A percentile compares a stretch with the other conserved stretches of the same genome.
Conservation (phyloP, 2,329 filamentous ascomycete species). For the Coniella lustricola region DNA sequence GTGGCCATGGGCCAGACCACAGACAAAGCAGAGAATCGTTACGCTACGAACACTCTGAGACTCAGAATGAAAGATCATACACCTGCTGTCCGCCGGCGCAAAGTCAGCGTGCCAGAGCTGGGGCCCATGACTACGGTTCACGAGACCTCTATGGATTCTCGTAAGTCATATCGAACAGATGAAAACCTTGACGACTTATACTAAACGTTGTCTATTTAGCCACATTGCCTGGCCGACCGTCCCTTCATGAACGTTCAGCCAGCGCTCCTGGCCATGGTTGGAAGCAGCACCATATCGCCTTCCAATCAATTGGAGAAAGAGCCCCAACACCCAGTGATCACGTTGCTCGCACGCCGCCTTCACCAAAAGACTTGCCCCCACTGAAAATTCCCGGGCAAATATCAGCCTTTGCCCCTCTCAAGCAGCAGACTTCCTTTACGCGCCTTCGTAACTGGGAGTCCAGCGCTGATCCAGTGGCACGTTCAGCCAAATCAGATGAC, state of each 20-base stretch:
- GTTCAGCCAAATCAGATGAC: conserved; percentile 36
- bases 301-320: background rate
- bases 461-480: conserved; percentile 32
- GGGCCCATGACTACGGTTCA: conserved; percentile 64
- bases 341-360: conserved; percentile 32
- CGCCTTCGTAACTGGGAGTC: conserved; percentile 41
- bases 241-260: conserved; percentile 57
- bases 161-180: conserved; percentile 38
- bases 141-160: conserved; percentile 62
- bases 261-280: conserved; percentile 51
- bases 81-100: conserved; percentile 47
- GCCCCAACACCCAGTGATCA: conserved; percentile 10
- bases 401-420: conserved; percentile 25
- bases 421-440: conserved; percentile 34
- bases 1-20: conserved; percentile 33
- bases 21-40: conserved; percentile 36
- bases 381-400: conserved; percentile 46
- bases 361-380: conserved; percentile 48
- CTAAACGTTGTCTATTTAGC: conserved; percentile 35
- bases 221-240: conserved; percentile 59
- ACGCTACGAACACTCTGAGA: conserved; percentile 34
- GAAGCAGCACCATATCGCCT: conserved; percentile 36
- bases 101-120: conserved; percentile 57
- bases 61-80: conserved; percentile 52
- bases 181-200: conserved; percentile 1